Conservation (phyloP, 441 rosid species). For the Erodium texanum region DNA sequence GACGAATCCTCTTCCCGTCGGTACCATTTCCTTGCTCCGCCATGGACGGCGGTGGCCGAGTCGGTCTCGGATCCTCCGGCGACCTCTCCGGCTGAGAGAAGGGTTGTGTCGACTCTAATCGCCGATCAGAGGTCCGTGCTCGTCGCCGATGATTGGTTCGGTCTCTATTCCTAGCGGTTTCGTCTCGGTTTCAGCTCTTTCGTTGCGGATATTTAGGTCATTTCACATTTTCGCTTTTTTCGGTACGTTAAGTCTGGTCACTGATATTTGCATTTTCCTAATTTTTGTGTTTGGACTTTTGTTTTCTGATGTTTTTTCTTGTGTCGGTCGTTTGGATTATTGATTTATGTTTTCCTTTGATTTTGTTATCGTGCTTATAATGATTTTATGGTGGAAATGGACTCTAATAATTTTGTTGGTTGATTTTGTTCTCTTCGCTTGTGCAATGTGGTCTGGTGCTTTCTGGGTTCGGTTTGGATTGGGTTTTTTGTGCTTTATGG, state of each 20-base stretch:
- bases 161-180: background rate
- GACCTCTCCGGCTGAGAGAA: conserved; percentile 19
- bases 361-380: background rate
- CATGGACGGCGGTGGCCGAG: conserved; percentile 37
- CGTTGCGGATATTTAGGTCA: conserved; percentile 33
- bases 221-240: conserved; percentile 42
- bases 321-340: conserved; percentile 12
- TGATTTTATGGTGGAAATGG: background rate
- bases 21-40: conserved; percentile 30
- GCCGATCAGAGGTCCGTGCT: background rate
- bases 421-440: too few relatives aligned
- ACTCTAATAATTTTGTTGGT: background rate
- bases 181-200: conserved; percentile 29
- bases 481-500: background rate
- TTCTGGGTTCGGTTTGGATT: background rate
- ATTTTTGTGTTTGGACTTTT: conserved; percentile 24
- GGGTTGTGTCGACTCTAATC: conserved; percentile 35
- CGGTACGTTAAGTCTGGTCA: conserved; percentile 35
- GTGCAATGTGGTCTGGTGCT: background rate
- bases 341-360: background rate
- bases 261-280: background rate
- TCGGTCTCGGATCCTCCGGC: conserved; percentile 7
- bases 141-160: background rate
- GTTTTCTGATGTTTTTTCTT: conserved; percentile 27
- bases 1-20: conserved; percentile 28